phyloP scores from a whole-genome alignment of 371 early-diverging fungal genomes.

The Nematocida parisii region DNA sequence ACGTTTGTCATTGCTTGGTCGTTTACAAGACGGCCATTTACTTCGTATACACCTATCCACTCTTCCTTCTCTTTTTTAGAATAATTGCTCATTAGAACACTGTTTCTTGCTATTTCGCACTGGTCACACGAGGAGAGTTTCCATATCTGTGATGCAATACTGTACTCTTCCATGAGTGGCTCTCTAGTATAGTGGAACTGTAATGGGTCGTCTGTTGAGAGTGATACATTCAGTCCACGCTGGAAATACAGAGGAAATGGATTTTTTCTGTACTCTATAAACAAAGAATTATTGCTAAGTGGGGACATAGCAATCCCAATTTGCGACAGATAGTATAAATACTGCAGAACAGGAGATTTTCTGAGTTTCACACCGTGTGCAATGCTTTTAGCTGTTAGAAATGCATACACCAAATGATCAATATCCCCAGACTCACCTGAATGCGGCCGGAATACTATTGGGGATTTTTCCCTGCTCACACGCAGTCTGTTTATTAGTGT shows the following conservation, averaged over 20 bases:
- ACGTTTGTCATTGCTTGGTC: constrained; percentile 89
- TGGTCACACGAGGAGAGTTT: constrained; percentile 85
- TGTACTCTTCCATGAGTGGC: constrained; percentile 94
- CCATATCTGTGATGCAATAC: constrained; percentile 95
- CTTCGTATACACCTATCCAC: constrained; percentile 82
- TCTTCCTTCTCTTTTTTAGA: constrained; percentile 80
- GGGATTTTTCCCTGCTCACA: constrained; percentile 74
- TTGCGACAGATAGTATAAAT: constrained; percentile 85
- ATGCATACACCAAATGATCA: constrained; percentile 85
- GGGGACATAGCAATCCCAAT: constrained; percentile 96
- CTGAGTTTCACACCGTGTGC: constrained; percentile 88
- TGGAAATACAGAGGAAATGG: constrained; percentile 87
- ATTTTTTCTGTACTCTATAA: constrained; percentile 87
- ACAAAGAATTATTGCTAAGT: constrained; percentile 90
- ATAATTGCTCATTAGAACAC: constrained; percentile 85
- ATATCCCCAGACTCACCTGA: constrained; percentile 94
- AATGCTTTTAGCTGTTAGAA: constrained; percentile 82
- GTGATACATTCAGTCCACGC: constrained; percentile 84
- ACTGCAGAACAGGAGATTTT: constrained; percentile 89
- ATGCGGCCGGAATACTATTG: constrained; percentile 87
- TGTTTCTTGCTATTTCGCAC: constrained; percentile 92
- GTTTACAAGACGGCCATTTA: constrained; percentile 73
- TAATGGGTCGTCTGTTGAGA: constrained; percentile 93
- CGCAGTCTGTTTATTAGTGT: constrained; percentile 80
- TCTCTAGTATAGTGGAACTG: constrained; percentile 96